Evolutionary conservation across 192 early-diverging fungal species (phyloP).

Genomic region (Allomyces javanicus): DNA sequence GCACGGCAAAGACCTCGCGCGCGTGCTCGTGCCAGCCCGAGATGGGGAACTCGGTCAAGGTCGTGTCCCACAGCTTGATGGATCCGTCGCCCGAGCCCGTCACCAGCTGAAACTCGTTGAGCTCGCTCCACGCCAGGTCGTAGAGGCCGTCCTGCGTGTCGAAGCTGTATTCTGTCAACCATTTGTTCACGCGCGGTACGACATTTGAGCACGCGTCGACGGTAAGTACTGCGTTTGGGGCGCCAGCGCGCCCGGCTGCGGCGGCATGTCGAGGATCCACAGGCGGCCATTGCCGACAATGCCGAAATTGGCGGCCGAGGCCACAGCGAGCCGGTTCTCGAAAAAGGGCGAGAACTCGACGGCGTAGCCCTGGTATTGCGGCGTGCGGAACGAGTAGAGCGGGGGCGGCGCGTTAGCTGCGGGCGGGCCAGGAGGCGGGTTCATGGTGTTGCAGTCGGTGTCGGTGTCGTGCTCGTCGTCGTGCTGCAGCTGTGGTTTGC

Average conservation of each 20-base stretch:
- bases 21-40: slow-evolving; percentile 80
- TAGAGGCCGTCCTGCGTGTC: slow-evolving; percentile 95
- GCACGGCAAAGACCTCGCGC: slow-evolving; percentile 79
- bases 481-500: too few relatives aligned
- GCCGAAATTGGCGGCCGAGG: slow-evolving; percentile 84
- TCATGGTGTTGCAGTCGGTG: too few relatives aligned
- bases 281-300: slow-evolving; percentile 89
- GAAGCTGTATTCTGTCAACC: slow-evolving; percentile 29
- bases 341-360: slow-evolving; percentile 88
- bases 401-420: background rate
- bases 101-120: slow-evolving; percentile 83
- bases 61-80: slow-evolving; percentile 85
- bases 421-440: too few relatives aligned
- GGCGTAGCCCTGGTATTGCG: background rate
- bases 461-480: too few relatives aligned
- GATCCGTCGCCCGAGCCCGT: slow-evolving; percentile 85
- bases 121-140: slow-evolving; percentile 87
- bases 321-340: slow-evolving; percentile 66
- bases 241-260: slow-evolving; percentile 10
- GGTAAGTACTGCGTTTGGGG: slow-evolving; percentile 1
- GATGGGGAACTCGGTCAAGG: slow-evolving; percentile 62
- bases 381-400: background rate
- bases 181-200: background rate
- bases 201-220: background rate
- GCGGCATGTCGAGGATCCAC: slow-evolving; percentile 39